Evolutionary conservation across 1,139 yeast genomes (phyloP), one percentile per base, ranked within the genome.

Genomic region (Trichomonascaceae sp.): DNA sequence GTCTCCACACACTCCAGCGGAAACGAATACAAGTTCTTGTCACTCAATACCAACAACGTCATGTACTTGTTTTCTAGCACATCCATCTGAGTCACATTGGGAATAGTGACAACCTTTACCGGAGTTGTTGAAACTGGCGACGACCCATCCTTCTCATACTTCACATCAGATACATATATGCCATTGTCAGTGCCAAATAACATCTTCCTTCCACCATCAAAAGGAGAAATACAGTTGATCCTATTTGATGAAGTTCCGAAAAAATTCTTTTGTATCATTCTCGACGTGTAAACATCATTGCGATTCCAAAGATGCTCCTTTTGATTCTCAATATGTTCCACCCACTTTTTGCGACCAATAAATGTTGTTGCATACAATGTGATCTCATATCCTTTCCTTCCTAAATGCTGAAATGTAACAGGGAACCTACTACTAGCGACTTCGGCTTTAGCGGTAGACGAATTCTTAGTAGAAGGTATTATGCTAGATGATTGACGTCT

Each of bases 141-240:
- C 20, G 48, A 47, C 4, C 69, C 64, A 12, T 67, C 67, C 15
- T 69, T 66, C 6, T 71, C 58, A 68, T 57, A 65, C 61, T 60
- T 71, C 66, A 58, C 72, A 63, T 63, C 79, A 49, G 95, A 83
- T 49, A 89, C 82, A 78, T 87, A 95, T 7, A 93, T 84, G 9
- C 99, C 99, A 2, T 85, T 80, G 66, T 90, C 96, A 0, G 98
- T 90, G 50, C 98, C 98, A 65, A 88, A 91, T 49, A 93, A 70
- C 61, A 91, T 73, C 69, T 91, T 88, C 60, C 96, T 81, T 22
- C 99, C 98, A 55, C 97, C 97, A 66, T 93, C 96, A 68, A 91
- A 85, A 36, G 97, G 96, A 41, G 88, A 91, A 30, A 93, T 95
- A 74, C 98, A 90, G 65, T 88, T 90, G 61, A 93, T 89, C 60